Evolutionary conservation across 208 protist species (phyloP).

Genomic region (Herpetomonas samuelpessoai): DNA sequence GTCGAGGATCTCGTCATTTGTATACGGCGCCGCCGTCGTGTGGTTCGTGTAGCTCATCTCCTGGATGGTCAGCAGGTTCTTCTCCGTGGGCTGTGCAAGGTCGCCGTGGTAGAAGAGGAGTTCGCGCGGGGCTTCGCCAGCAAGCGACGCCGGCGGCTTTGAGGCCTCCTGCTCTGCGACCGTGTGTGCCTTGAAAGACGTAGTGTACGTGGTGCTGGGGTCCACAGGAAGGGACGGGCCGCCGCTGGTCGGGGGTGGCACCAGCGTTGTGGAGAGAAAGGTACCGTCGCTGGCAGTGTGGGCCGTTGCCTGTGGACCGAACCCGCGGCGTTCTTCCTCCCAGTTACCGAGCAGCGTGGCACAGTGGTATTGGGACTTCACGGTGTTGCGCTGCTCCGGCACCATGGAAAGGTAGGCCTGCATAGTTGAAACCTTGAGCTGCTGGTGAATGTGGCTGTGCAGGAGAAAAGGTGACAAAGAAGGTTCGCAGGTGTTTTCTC

Average conservation of each 20-base stretch:
- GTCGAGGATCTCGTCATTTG: constrained; percentile 64
- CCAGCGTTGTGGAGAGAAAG: constrained; percentile 15
- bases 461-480: too few relatives aligned
- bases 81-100: constrained; percentile 37
- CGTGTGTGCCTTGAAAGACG: constrained; percentile 40
- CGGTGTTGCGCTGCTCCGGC: constrained; percentile 12
- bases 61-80: constrained; percentile 45
- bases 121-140: constrained; percentile 52
- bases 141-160: constrained; percentile 55
- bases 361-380: constrained; percentile 84
- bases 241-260: constrained; percentile 8
- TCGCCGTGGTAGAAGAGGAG: constrained; percentile 88
- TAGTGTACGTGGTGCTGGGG: constrained; percentile 46
- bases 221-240: constrained; percentile 17
- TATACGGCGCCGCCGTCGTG: constrained; percentile 20
- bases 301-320: constrained; percentile 22
- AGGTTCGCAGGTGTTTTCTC: too few relatives aligned
- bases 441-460: too few relatives aligned
- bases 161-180: constrained; percentile 31
- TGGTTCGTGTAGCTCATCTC: constrained; percentile 69
- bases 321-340: constrained; percentile 74
- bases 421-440: too few relatives aligned
- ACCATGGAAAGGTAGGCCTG: not conserved
- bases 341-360: constrained; percentile 84
- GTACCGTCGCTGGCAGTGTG: constrained; percentile 18